Base-by-base conservation (phyloP, 2,329 filamentous ascomycete species). In the Colletotrichum lini region DNA sequence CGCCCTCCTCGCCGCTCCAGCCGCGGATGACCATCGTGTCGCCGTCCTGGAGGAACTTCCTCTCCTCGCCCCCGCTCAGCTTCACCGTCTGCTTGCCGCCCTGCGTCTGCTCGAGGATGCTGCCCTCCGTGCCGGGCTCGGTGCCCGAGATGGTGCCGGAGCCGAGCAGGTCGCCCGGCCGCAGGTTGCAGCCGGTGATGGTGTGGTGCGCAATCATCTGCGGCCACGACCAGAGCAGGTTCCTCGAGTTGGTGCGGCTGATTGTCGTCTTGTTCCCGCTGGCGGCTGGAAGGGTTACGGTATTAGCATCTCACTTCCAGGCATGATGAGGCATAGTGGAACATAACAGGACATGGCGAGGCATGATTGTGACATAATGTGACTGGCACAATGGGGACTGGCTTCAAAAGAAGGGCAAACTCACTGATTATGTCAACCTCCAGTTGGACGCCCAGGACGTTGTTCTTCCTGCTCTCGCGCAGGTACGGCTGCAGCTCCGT, bases 141-240 rank as follows among this genome's bases (percentile, higher is more conserved):
- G 89, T 87, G 7, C 94, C 93, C 0, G 82, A 84, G 74, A 96
- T 95, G 0, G 94, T 96, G 9, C 94, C 94, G 0, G 91, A 93
- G 2, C 93, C 94, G 1, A 97, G 82, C 53, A 96, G 79, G 77
- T 97, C 94, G 54, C 94, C 94, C 0, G 91, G 87, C 7, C 90
- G 88, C 82, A 96, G 86, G 9, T 91, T 90, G 80, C 94, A 96
- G 8, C 94, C 94, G 0, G 91, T 92, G 69, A 94, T 88, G 3
- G 92, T 91, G 79, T 96, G 94, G 80, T 96, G 94, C 0, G 94
- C 89, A 44, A 96, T 84, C 93, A 96, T 95, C 78, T 96, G 94
- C 0, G 92, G 88, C 83, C 94, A 96, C 0, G 93, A 95, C 87
- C 91, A 96, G 1, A 96, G 85, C 1, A 96, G 84, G 61, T 85